Evolutionary conservation across 805 yeast species (phyloP), one percentile per base, ranked within the genome.

Genomic region (Suhomyces tanzawaensis): DNA sequence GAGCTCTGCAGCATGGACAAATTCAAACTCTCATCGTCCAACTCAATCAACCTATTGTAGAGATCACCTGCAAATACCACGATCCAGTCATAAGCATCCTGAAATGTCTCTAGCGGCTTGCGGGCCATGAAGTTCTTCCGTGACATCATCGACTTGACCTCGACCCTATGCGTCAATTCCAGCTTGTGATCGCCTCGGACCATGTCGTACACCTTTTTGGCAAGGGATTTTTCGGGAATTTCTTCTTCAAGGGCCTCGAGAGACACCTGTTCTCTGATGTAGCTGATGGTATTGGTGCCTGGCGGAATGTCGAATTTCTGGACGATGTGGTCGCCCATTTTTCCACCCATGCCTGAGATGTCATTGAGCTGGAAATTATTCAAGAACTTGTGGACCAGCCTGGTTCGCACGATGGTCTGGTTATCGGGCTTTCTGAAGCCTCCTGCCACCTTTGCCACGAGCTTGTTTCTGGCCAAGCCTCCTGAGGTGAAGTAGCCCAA

Each of bases 331-430:
- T 81, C 80, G 0, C 99, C 99, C 7, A 73, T 61, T 47, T 86
- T 87, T 2, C 98, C 99, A 5, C 99, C 98, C 71, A 91, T 66
- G 0, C 95, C 88, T 76, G 95, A 83, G 40, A 91, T 77, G 48
- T 89, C 95, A 0, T 77, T 75, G 15, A 91, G 55, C 41, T 79
- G 77, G 55, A 82, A 81, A 18, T 74, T 68, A 21, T 66, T 66
- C 8, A 90, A 57, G 55, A 91, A 93, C 0, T 53, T 50, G 2
- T 63, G 45, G 1, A 81, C 64, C 12, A 76, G 60, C 25, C 30
- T 51, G 29, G 74, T 75, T 19, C 82, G 58, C 0, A 93, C 70
- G 2, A 86, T 71, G 0, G 97, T 87, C 56, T 93, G 98, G 29
- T 81, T 78, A 55, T 87, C 79, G 0, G 99, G 99, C 52, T 93